Evolutionary conservation across 208 protist species (phyloP).

Genomic region (Leishmania martiniquensis): DNA sequence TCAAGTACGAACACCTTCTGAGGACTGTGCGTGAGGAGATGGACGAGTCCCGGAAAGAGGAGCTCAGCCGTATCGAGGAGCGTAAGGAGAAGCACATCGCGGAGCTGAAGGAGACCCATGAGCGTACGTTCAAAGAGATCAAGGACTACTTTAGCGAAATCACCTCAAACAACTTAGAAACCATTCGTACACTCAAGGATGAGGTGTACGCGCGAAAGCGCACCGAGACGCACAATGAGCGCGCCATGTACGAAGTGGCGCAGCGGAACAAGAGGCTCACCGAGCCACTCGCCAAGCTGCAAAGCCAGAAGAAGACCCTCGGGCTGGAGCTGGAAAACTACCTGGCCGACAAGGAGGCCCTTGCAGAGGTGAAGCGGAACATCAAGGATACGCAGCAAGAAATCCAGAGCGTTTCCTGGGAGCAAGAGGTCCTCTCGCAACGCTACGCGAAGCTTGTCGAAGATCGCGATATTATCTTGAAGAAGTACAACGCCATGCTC

Average conservation of each 20-base stretch:
- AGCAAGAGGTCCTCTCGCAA: conserved; percentile 96
- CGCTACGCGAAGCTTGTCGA: conserved; percentile 92
- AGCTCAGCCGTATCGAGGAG: conserved; percentile 96
- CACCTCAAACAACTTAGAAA: conserved; percentile 98
- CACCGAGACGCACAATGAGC: conserved; percentile 96
- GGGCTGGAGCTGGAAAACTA: conserved; percentile 93
- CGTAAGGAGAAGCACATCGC: conserved; percentile 96
- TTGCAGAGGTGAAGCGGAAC: conserved; percentile 78
- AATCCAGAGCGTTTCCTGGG: conserved; percentile 93
- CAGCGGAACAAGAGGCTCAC: conserved; percentile 96
- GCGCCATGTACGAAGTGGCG: conserved; percentile 97
- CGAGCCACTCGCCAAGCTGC: conserved; percentile 94
- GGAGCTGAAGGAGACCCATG: conserved; percentile 95
- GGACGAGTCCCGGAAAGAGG: conserved; percentile 90
- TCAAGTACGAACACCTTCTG: conserved; percentile 95
- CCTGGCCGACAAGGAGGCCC: conserved; percentile 85
- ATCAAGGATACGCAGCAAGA: conserved; percentile 88
- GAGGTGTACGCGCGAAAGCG: conserved; percentile 95
- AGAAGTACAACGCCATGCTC: conserved; percentile 95
- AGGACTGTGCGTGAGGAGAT: conserved; percentile 90
- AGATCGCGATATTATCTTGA: conserved; percentile 96
- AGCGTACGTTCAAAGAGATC: conserved; percentile 97
- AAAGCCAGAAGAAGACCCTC: conserved; percentile 92
- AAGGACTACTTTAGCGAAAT: conserved; percentile 99
- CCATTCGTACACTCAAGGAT: conserved; percentile 98